Base-by-base conservation (phyloP, 495 filamentous ascomycete genomes). In the Aspergillus asperescens region DNA sequence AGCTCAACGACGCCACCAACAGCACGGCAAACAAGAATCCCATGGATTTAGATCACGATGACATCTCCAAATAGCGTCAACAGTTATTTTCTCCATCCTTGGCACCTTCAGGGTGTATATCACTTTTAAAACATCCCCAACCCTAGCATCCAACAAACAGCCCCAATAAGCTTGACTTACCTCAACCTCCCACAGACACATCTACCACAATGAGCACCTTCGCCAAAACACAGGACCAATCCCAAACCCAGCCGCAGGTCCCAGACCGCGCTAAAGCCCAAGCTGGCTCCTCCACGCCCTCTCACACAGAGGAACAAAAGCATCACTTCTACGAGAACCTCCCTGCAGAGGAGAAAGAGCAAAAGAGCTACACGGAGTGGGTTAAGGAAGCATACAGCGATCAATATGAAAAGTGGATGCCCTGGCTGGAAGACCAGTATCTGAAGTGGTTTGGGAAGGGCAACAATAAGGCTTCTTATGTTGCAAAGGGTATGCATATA, bases 391-490 rank as follows among this genome's bases (percentile, higher is more conserved):
- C 68, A 10, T 86, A 85, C 72, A 78, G 82, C 63, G 64, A 77
- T 9, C 79, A 86, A 59, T 87, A 88, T 62, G 81, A 87, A 57
- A 75, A 72, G 45, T 88, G 84, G 85, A 79, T 86, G 67, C 84
- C 85, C 5, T 89, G 85, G 83, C 73, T 87, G 29, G 85, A 89
- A 58, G 85, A 88, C 64, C 64, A 78, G 48, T 87, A 85, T 60
- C 74, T 89, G 15, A 72, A 69, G 29, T 87, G 79, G 72, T 87
- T 88, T 56, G 83, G 80, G 57, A 83, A 79, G 51, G 68, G 66
- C 5, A 84, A 89, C 57, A 89, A 88, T 68, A 86, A 87, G 67
- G 74, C 82, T 1, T 81, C 78, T 55, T 87, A 86, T 58, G 71
- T 73, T 1, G 74, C 82, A 0, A 83, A 79, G 59, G 78, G 83